Evolutionary conservation across 192 early-diverging fungal species (phyloP), one percentile per base, ranked within the genome.

Genomic region (Irineochytrium annulatum): DNA sequence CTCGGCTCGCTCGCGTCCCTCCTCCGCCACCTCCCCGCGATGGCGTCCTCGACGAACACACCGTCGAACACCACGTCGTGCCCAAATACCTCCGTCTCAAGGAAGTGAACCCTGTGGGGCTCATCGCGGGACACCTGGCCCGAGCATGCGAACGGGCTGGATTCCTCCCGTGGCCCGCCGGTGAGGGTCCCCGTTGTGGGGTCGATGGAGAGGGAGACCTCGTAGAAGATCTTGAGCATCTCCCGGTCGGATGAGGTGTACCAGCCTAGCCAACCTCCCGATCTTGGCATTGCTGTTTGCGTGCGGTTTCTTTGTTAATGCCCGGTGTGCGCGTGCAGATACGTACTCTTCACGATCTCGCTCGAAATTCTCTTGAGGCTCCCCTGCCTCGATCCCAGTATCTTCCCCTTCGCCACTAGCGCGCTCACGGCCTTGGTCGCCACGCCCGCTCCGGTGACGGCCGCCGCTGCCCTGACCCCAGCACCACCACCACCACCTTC

Each of bases 151-250:
- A 49, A 49, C 6, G 46, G 46, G 6, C 17, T 22, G 13, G 46
- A 49, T 49, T 49, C 46, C 24, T 49, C 46, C 24, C 46, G 13
- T 22, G 46, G 46, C 8, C 22, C 46, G 8, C 46, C 46, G 46
- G 11, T 49, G 13, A 49, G 24, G 5, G 6, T 24, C 26, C 46
- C 46, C 6, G 13, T 8, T n/a, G n/a, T n/a, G 6, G 13, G 13
- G 22, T 49, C 46, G 26, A 49, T 49, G 22, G 11, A 8, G 6
- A 49, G 8, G 8, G 11, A 5, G 5, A 49, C 46, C 26, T 49
- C 46, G 24, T 22, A 49, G 26, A 49, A 49, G 46, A 49, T 49
- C 24, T 49, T 49, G 13, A 24, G 13, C 46, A 49, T 49, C 46
- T 49, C 46, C 6, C 46, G 13, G 6, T 49, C 13, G 46, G 13